Percentiles rank a stretch among this genome's conserved stretches.
These are phyloP conservation scores for Pholiota conissans DNA, from an alignment of 768 basidiomycete genomes.

Conservation along the genomic window DNA sequence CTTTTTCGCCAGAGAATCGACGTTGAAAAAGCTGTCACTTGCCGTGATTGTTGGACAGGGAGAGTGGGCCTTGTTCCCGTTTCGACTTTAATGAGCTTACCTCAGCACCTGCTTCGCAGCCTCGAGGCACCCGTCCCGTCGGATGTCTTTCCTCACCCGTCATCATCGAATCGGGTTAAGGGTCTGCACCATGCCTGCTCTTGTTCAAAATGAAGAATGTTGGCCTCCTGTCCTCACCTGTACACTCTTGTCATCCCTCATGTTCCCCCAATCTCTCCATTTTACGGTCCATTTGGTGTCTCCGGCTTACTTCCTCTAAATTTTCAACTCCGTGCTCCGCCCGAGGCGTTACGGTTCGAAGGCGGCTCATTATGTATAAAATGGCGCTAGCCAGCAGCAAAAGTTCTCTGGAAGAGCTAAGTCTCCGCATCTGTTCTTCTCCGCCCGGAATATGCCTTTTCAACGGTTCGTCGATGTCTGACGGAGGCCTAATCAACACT, in stretches of 20 bases:
- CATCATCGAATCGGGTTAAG: slow-evolving; percentile 4
- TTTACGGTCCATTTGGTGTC: not conserved
- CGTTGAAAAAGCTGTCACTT: slow-evolving; percentile 25
- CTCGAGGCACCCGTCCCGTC: slow-evolving; percentile 15
- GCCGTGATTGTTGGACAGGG: slow-evolving; percentile 25
- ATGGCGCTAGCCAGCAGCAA: slow-evolving; percentile 1
- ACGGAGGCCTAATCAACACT: not conserved
- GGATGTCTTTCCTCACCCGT: not conserved
- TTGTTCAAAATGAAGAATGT: not conserved
- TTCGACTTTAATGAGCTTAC: slow-evolving; percentile 23
- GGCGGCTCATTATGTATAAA: slow-evolving; percentile 7
- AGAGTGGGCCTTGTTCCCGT: slow-evolving; percentile 22
- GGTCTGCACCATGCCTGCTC: slow-evolving; percentile 1
- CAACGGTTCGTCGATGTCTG: not conserved
- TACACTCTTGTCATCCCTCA: not conserved
- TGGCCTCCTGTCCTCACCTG: not conserved
- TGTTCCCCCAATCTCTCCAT: not conserved
- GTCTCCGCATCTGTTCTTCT: not conserved
- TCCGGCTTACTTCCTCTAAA: not conserved
- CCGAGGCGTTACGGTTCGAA: slow-evolving; percentile 9
- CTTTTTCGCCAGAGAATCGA: slow-evolving; percentile 16
- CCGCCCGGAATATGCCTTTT: slow-evolving; percentile 8
- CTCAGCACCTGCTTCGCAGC: slow-evolving; percentile 16
- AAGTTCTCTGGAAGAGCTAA: not conserved
- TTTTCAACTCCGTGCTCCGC: not conserved